Base-by-base conservation (phyloP, 345 rosid species). In the Ceriops tagal region DNA sequence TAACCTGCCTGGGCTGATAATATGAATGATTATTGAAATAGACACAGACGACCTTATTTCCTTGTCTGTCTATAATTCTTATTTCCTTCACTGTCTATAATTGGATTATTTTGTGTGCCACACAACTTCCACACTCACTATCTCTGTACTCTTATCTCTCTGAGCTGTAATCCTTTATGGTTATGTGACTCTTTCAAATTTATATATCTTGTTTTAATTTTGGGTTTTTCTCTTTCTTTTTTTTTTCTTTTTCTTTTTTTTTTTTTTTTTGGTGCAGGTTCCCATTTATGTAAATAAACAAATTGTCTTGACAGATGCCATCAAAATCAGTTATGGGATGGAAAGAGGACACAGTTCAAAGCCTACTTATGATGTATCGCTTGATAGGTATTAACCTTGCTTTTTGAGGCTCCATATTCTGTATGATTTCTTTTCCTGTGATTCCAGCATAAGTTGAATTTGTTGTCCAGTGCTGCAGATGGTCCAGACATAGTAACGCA, bases 251-350 rank as follows among this genome's bases (percentile, higher is more conserved):
- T n/a, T n/a, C n/a, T n/a, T n/a, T n/a, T n/a, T n/a, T n/a, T n/a
- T n/a, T 32, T 30, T 68, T 35, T 35, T 35, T 35, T 10, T 10
- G 2, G 84, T 73, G 69, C 90, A 93, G 97, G 96, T 88, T 70
- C 98, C 98, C n/a, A 85, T 93, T 78, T 88, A 81, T 79, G 90
- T 93, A 58, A 87, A 78, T 74, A 93, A 83, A 85, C 77, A 87
- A 80, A 85, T 93, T 75, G 86, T 93, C 70, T 71, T 83, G 72
- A 84, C 78, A 9, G 91, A 93, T 80, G 93, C 96, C 67, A 79
- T 89, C 65, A 85, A 73, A 79, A 83, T 93, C 74, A 88, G 91
- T 61, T 79, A 83, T 80, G 96, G 91, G 77, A 71, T 56, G 67
- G 84, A 82, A 71, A 83, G 87, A 77, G 28, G 52, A 19, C 86